Percentiles rank a stretch among this genome's conserved stretches.
phyloP scores from a whole-genome alignment of 768 basidiomycete species.

The Antrodiella citrinella region DNA sequence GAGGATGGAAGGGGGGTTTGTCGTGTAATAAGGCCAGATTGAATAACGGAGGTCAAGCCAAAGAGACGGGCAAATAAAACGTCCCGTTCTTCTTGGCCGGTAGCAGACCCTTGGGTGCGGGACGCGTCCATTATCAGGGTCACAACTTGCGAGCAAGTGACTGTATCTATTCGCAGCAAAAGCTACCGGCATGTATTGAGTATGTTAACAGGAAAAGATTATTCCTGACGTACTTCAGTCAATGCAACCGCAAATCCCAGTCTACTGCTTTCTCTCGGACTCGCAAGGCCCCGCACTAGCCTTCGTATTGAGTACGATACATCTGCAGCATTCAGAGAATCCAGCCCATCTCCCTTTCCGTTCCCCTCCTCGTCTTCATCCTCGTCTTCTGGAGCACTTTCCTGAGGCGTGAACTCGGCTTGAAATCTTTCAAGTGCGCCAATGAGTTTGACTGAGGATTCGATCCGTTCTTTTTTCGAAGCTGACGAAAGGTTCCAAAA shows the following conservation, averaged over 20 bases:
- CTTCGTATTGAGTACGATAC: slow-evolving; percentile 88
- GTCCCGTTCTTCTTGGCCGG: slow-evolving; percentile 90
- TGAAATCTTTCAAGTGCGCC: slow-evolving; percentile 82
- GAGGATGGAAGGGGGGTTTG: slow-evolving; percentile 44
- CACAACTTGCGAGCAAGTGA: slow-evolving; percentile 71
- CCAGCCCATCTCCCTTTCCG: slow-evolving; percentile 44
- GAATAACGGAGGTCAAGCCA: slow-evolving; percentile 77
- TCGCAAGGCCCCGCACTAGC: slow-evolving; percentile 81
- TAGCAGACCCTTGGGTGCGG: slow-evolving; percentile 67
- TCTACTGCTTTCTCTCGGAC: slow-evolving; percentile 87
- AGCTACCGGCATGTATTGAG: slow-evolving; percentile 39
- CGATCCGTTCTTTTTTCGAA: slow-evolving; percentile 70
- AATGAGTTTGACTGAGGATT: slow-evolving; percentile 81
- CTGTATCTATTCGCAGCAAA: slow-evolving; percentile 65
- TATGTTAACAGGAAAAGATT: not conserved
- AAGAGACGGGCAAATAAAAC: slow-evolving; percentile 88
- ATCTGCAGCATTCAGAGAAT: slow-evolving; percentile 76
- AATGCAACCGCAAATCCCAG: slow-evolving; percentile 94
- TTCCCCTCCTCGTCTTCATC: slow-evolving; percentile 30
- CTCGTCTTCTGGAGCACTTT: slow-evolving; percentile 25
- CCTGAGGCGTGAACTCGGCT: slow-evolving; percentile 45
- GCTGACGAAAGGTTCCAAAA: slow-evolving; percentile 91
- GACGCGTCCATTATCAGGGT: slow-evolving; percentile 67
- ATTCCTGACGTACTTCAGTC: slow-evolving; percentile 68
- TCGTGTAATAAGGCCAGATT: slow-evolving; percentile 75